Base-by-base conservation (phyloP, 768 basidiomycete species). In the Macrolepiota fuliginosa region DNA sequence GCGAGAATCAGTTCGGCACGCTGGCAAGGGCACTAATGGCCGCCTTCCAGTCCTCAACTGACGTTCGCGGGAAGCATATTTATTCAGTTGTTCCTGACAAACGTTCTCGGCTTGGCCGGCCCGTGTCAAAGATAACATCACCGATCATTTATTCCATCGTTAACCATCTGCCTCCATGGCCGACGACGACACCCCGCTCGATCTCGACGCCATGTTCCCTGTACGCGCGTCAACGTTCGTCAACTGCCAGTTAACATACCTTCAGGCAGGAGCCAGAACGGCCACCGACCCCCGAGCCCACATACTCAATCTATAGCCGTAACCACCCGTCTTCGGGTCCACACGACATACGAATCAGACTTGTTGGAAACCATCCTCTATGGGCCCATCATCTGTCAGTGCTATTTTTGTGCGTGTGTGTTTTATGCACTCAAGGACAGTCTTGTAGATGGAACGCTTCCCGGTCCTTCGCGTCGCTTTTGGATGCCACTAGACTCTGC, bases 311-410 rank as follows among this genome's bases (percentile, higher is more conserved):
- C 0, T 91, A 86, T 68, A 64, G 70, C 15, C 81, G 87, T 13
- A 75, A 77, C 4, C 15, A 45, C 39, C 24, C 61, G 22, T 51
- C 70, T 27, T 39, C 37, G 17, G 37, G 52, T 4, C 50, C 62
- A 63, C 39, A 42, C 59, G 71, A 78, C 36, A 76, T 94, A 15
- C 72, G 75, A 4, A 88, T 94, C 42, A 76, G 84, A 62, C 79
- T 94, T 6, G 90, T 94, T 0, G 92, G 92, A 13, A 82, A 82
- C 1, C 92, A 93, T 68, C 88, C 91, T 1, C 75, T 94, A 3
- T 94, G 91, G 91, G 92, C 85, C 1, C 90, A 93, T 69, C 77
- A 92, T 68, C 71, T 93, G 91, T 92, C 65, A 61, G 79, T 70
- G 7, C 10, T 50, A 22, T 25, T 32, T 24, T 45, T 35, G 29